Evolutionary conservation across 164 flowering plant species (phyloP).

Genomic region (Liriodendron chinense): DNA sequence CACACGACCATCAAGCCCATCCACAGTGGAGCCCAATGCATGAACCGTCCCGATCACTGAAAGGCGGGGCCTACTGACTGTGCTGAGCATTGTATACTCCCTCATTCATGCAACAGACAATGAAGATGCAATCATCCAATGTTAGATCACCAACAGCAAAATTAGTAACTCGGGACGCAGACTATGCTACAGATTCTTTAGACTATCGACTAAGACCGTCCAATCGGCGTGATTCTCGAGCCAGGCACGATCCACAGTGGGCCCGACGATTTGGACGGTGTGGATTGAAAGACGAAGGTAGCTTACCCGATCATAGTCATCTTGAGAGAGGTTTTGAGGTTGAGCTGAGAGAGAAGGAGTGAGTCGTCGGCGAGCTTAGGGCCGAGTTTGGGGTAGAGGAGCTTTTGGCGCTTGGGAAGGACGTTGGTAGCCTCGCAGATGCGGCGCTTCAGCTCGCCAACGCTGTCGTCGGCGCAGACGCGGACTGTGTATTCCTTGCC

Average conservation of each 20-base stretch:
- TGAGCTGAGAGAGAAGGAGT: slow-evolving; percentile 63
- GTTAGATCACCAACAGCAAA: no score
- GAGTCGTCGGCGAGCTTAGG: slow-evolving; percentile 77
- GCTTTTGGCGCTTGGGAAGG: slow-evolving; percentile 93
- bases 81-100: no score
- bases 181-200: no score
- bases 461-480: slow-evolving; percentile 90
- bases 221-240: neutral
- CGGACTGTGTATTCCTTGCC: slow-evolving; percentile 92
- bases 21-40: no score
- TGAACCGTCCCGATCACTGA: no score
- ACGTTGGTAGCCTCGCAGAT: slow-evolving; percentile 86
- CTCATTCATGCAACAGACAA: no score
- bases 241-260: neutral
- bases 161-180: no score
- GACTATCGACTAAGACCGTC: no score
- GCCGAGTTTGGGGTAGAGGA: slow-evolving; percentile 86
- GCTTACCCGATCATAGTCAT: slow-evolving; percentile 97
- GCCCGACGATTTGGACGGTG: neutral
- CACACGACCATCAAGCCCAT: no score
- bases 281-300: neutral
- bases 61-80: no score
- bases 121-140: no score
- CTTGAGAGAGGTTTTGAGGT: slow-evolving; percentile 81
- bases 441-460: slow-evolving; percentile 86